Evolutionary conservation across 495 filamentous ascomycete species (phyloP), one percentile per base, ranked within the genome.

Genomic region (Durotheca rogersii): DNA sequence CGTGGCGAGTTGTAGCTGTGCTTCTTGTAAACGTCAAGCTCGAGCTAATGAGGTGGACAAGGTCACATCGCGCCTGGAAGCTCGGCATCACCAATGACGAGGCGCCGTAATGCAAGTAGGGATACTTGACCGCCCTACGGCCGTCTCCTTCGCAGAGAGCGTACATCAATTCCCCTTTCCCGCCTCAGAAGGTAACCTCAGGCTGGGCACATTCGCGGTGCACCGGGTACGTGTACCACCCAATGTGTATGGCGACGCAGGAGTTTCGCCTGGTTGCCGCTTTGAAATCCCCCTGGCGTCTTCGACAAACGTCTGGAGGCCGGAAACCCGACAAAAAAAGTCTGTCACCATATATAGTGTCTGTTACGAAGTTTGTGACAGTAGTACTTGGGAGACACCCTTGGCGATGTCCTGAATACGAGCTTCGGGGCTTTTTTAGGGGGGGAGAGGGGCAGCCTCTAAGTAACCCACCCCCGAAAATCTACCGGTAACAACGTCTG

Each of bases 131-230:
- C 37, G 30, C 39, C 49, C 54, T 52, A 58, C 33, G 39, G 39
- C 44, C 29, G 48, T 45, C 49, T 39, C 18, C 44, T 37, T 16
- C 11, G 6, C 29, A 20, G 15, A 35, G 9, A 10, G 21, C 31
- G 50, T 32, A 34, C 50, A 59, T 53, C 49, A 46, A n/a, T n/a
- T n/a, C n/a, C n/a, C n/a, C n/a, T n/a, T 42, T 53, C 41, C 40
- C 50, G 20, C 41, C 48, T 14, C 20, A 30, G 45, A 53, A 9
- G 33, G 32, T 37, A 35, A 7, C 23, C 10, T n/a, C n/a, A n/a
- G n/a, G n/a, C n/a, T n/a, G n/a, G n/a, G n/a, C n/a, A n/a, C n/a
- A n/a, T n/a, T n/a, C n/a, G n/a, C n/a, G n/a, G n/a, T n/a, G n/a
- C n/a, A n/a, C n/a, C n/a, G n/a, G n/a, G n/a, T n/a, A n/a, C n/a